A percentile compares a stretch with the other conserved stretches of the same genome.
These are phyloP conservation scores for Colletotrichum musicola DNA, from an alignment of 2,329 filamentous ascomycete species.

Conservation along the genomic window DNA sequence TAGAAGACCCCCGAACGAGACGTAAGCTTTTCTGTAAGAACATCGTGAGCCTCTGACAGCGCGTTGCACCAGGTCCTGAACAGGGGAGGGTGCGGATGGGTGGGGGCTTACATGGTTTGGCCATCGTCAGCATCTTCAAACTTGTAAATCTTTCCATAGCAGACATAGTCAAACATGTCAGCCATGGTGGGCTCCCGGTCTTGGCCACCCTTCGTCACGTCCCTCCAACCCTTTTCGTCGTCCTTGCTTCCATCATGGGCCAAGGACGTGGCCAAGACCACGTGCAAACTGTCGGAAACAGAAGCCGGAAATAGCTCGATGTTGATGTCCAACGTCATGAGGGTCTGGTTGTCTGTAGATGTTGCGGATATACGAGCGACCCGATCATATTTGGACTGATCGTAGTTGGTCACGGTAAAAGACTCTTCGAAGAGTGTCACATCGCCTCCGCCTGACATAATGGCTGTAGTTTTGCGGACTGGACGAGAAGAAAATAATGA, in stretches of 20 bases:
- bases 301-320: constrained; percentile 87
- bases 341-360: constrained; percentile 79
- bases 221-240: constrained; percentile 84
- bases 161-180: constrained; percentile 89
- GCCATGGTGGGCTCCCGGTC: constrained; percentile 72
- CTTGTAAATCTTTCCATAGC: constrained; percentile 88
- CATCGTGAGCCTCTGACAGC: constrained; percentile 19
- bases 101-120: constrained; percentile 80
- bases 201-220: constrained; percentile 66
- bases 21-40: constrained; percentile 83
- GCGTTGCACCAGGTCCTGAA: too few relatives aligned
- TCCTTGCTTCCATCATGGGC: constrained; percentile 87
- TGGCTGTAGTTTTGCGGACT: not conserved
- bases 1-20: constrained; percentile 92
- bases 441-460: constrained; percentile 76
- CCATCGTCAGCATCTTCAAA: constrained; percentile 85
- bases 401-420: constrained; percentile 84
- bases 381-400: constrained; percentile 93
- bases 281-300: constrained; percentile 80
- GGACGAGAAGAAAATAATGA: not conserved
- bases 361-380: constrained; percentile 87
- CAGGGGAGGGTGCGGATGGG: too few relatives aligned
- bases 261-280: constrained; percentile 87
- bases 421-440: constrained; percentile 93
- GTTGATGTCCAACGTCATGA: constrained; percentile 92